These are phyloP conservation scores for Kickxella alabastrina DNA, from an alignment of 192 early-diverging fungal species.

Conservation along the genomic window DNA sequence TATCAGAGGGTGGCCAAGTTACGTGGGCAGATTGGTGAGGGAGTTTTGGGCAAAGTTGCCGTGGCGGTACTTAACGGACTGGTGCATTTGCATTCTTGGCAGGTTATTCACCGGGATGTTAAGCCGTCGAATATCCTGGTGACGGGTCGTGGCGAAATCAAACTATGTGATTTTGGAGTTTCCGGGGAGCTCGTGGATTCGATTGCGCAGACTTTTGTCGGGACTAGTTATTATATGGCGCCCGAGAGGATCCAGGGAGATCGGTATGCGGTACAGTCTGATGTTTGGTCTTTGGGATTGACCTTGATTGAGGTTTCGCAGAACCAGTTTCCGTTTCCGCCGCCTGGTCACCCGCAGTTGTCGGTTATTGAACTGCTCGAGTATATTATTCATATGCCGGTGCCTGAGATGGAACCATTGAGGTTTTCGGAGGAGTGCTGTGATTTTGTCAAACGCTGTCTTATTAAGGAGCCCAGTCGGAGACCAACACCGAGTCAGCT, in stretches of 20 bases:
- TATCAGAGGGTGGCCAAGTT: slow-evolving; percentile 71
- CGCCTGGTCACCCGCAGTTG: slow-evolving; percentile 66
- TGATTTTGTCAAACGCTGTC: slow-evolving; percentile 52
- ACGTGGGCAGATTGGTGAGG: slow-evolving; percentile 80
- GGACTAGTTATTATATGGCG: slow-evolving; percentile 96
- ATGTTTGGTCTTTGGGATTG: slow-evolving; percentile 96
- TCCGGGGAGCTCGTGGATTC: slow-evolving; percentile 86
- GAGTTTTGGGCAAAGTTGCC: slow-evolving; percentile 83
- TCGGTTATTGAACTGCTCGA: slow-evolving; percentile 91
- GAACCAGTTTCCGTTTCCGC: slow-evolving; percentile 90
- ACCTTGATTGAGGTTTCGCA: slow-evolving; percentile 91
- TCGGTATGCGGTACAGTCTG: slow-evolving; percentile 82
- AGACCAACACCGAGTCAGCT: slow-evolving; percentile 68
- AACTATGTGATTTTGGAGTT: slow-evolving; percentile 98
- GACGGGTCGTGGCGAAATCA: slow-evolving; percentile 84
- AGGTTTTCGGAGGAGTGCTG: slow-evolving; percentile 41
- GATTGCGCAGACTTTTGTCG: slow-evolving; percentile 90
- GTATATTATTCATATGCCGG: slow-evolving; percentile 86
- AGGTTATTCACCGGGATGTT: slow-evolving; percentile 94
- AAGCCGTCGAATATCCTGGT: slow-evolving; percentile 98
- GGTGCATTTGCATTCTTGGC: slow-evolving; percentile 81
- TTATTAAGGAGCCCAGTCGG: slow-evolving; percentile 68
- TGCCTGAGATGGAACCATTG: slow-evolving; percentile 66
- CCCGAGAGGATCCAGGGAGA: slow-evolving; percentile 95
- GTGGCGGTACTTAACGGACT: slow-evolving; percentile 86